Base-by-base conservation (phyloP, 805 yeast species). In the Ogataea corticis region DNA sequence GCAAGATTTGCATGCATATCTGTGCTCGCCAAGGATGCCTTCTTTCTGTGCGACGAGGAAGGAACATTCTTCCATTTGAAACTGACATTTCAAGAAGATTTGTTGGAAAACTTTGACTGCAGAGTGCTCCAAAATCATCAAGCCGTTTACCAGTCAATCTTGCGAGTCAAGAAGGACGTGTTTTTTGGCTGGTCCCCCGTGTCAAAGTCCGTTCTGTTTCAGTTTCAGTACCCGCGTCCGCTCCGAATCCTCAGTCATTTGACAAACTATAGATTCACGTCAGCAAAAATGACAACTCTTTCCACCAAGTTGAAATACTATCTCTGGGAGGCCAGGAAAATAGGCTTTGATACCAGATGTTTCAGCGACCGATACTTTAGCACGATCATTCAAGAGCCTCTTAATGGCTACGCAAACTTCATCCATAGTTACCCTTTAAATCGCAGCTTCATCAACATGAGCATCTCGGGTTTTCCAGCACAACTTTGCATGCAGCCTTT, bases 301-400 rank as follows among this genome's bases (percentile, higher is more conserved):
- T 27, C 40, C 7, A 25, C 25, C 14, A 37, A 17, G 11, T 16
- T 37, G 12, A 17, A 15, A 18, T 27, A 7, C 16, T 15, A 13
- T 9, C 21, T 37, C 15, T 6, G 31, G 2, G 25, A 37, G 12
- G 16, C 23, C 4, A 16, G 11, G 14, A 17, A 7, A 7, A 27
- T 30, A 11, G 40, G 40, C 6, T 27, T 27, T 25, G 7, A 14
- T 16, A 13, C 32, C 11, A 11, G 14, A 9, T 37, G 46, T 19
- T 38, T 38, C 39, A 43, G 46, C 25, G 29, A 43, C 37, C 19
- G n/a, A 6, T 27, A 32, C 30, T 38, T 32, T 34, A 43, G 46
- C 29, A 27, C 42, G 15, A 23, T 43, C 16, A 14, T 43, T 15
- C 38, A 32, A 17, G 32, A 27, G 3, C 41, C 41, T 19, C 13